Evolutionary conservation across 2,329 filamentous ascomycete species (phyloP).

Genomic region (Trichoderma sp.): DNA sequence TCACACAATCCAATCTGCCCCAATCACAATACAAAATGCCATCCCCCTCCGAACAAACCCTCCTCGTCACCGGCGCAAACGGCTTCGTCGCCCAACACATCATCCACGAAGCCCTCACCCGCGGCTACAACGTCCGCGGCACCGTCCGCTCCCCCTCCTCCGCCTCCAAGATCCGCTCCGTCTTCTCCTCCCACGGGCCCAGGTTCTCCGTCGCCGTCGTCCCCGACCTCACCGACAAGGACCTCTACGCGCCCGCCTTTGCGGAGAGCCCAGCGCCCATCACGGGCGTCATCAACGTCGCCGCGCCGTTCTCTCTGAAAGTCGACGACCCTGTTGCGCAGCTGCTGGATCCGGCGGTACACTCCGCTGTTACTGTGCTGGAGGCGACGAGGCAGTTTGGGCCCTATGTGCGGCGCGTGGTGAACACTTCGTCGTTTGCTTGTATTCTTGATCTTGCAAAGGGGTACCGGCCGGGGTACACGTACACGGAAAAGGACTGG

Average conservation of each 20-base stretch:
- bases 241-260: conserved; percentile 64
- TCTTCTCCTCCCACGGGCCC: neutral
- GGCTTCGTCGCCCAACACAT: conserved; percentile 28
- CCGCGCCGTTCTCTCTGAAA: conserved; percentile 72
- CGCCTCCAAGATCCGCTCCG: conserved; percentile 7
- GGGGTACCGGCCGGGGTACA: conserved; percentile 41
- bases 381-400: conserved; percentile 50
- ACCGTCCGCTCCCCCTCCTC: conserved; percentile 19
- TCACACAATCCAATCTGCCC: too few species aligned
- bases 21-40: neutral
- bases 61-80: conserved; percentile 29
- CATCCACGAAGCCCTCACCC: conserved; percentile 17
- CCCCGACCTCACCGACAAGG: conserved; percentile 68
- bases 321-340: conserved; percentile 53
- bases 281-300: conserved; percentile 73
- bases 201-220: conserved; percentile 59
- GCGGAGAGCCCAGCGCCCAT: conserved; percentile 51
- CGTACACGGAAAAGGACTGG: conserved; percentile 36
- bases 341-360: conserved; percentile 58
- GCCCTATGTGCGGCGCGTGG: conserved; percentile 63
- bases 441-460: conserved; percentile 46
- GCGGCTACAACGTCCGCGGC: conserved; percentile 26
- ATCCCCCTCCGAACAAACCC: conserved; percentile 23
- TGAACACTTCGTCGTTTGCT: conserved; percentile 54
- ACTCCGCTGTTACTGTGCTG: conserved; percentile 54